Percentiles rank a stretch among this genome's conserved stretches.
These are phyloP conservation scores for Fabrea salina DNA, from an alignment of 169 alveolate genomes.

Conservation along the genomic window DNA sequence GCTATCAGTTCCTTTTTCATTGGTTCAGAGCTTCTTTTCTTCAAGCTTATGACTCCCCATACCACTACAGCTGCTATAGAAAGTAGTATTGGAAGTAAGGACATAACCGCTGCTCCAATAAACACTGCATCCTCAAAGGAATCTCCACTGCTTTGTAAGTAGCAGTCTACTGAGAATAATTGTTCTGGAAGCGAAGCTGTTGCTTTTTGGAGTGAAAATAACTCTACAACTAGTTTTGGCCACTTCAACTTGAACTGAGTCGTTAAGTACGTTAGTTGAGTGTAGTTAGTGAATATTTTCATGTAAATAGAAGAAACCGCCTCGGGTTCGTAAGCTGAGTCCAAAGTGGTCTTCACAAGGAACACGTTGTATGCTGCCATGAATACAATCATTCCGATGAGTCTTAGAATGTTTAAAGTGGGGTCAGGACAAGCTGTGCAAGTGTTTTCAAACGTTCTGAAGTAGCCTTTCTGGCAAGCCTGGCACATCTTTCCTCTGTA, in stretches of 20 bases:
- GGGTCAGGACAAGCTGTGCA: conserved; percentile 10
- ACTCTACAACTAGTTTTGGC: not conserved
- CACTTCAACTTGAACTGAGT: not conserved
- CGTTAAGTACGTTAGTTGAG: not conserved
- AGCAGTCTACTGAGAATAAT: conserved; percentile 31
- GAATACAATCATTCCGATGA: not conserved
- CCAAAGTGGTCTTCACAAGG: not conserved
- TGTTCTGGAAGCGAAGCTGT: not conserved
- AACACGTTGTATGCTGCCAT: not conserved
- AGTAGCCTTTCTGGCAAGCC: not conserved
- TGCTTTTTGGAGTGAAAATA: not conserved
- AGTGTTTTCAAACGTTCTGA: not conserved
- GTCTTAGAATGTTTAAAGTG: not conserved
- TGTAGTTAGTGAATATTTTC: conserved; percentile 3
- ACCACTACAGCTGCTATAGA: too few relatives aligned
- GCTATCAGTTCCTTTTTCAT: too few relatives aligned
- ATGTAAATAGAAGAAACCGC: not conserved
- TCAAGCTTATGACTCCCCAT: too few relatives aligned
- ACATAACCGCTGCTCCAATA: too few relatives aligned
- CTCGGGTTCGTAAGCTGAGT: conserved; percentile 8
- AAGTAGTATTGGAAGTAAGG: too few relatives aligned
- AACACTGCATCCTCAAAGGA: too few relatives aligned
- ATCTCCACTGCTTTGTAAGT: not conserved
- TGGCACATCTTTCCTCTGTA: conserved; percentile 21
- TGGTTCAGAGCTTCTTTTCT: too few relatives aligned